Conservation (phyloP, 2,329 filamentous ascomycete species). For the Diatrype stigma region DNA sequence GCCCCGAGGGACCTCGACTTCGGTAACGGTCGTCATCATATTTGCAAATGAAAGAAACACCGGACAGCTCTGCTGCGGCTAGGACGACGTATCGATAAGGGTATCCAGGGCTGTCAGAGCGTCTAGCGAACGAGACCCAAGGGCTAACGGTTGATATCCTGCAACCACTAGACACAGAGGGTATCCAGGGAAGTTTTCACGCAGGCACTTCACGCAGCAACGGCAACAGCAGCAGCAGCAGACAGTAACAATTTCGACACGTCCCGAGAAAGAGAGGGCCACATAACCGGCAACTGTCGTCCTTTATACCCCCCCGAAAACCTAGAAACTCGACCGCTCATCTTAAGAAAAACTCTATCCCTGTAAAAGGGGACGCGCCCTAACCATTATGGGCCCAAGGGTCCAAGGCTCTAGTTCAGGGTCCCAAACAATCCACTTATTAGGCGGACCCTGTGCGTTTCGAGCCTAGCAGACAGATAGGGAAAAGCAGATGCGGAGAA, state of each 20-base stretch:
- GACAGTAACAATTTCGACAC: too few relatives aligned
- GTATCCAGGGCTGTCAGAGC: too few relatives aligned
- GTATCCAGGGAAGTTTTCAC: neutral
- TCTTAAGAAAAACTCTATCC: neutral
- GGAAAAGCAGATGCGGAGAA: too few relatives aligned
- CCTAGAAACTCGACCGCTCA: neutral
- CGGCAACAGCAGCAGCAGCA: neutral
- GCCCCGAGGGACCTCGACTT: constrained; percentile 13
- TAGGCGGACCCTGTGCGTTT: neutral
- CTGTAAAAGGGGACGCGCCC: neutral
- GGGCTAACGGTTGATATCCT: neutral
- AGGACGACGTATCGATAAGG: neutral
- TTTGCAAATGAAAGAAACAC: neutral
- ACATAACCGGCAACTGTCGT: neutral
- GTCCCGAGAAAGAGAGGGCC: neutral
- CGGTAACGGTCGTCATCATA: constrained; percentile 14
- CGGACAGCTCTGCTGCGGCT: neutral
- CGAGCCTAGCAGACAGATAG: too few relatives aligned
- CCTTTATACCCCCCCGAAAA: neutral
- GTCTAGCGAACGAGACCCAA: too few relatives aligned
- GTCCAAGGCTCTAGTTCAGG: neutral
- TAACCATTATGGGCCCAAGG: neutral
- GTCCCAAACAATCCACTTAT: neutral
- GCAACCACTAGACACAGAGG: neutral
- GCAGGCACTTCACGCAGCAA: neutral